Evolutionary conservation across 2,329 filamentous ascomycete genomes (phyloP), one percentile per base, ranked within the genome.

Genomic region (Fusarium sp.): DNA sequence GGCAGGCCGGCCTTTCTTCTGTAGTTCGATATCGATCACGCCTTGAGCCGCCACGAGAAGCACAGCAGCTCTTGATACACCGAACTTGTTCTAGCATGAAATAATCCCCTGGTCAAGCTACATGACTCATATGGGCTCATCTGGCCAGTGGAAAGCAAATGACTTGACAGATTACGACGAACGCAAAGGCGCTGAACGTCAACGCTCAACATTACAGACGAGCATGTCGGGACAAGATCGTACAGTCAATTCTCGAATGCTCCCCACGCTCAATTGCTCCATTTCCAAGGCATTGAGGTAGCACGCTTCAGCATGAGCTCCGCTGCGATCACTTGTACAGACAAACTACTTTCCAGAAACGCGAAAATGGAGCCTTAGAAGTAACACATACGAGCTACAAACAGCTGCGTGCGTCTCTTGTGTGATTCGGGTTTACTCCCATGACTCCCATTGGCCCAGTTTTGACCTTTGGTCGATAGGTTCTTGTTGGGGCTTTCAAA

Each of bases 211-310:
- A 33, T 33, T 28, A 34, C 33, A 40, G 40, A 39, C 28, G 42
- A 36, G 11, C 52, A 42, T 28, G 20, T 59, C 38, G 28, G n/a
- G 34, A 53, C 28, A 45, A 53, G 31, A 44, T 31, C 24, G 20
- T 36, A 40, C n/a, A 31, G 43, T 24, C 48, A 39, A 49, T 36
- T 48, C 22, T 48, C 38, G 52, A 46, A 34, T 50, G 39, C 24
- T 53, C 68, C 71, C 66, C 63, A 58, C 52, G 49, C 44, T 28
- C 62, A 33, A 50, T 58, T 63, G 45, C 50, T 63, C 62, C 60
- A 61, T 63, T 10, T 50, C 40, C 52, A 42, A 20, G 57, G 39
- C 44, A 46, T 58, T n/a, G 50, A 22, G 73, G 56, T 66, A 53
- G 68, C 53, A 63, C 67, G 59, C 64, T 67, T 60, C 46, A 39